These are phyloP conservation scores for Calonectria fujianensis DNA, from an alignment of 2,329 filamentous ascomycete genomes.

Conservation along the genomic window DNA sequence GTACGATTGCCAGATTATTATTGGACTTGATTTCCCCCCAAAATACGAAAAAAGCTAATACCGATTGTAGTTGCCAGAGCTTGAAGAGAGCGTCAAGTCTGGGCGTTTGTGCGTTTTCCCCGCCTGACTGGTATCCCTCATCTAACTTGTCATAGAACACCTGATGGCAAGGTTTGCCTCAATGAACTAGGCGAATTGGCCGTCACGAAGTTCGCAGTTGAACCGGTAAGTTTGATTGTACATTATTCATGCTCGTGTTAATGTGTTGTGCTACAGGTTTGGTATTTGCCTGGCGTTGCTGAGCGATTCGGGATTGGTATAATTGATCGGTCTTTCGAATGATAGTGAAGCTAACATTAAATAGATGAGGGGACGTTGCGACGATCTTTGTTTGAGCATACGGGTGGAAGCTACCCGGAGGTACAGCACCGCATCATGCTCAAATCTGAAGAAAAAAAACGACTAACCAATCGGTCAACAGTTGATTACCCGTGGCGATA, in stretches of 20 bases:
- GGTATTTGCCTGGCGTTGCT: slow-evolving; percentile 91
- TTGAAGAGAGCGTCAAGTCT: slow-evolving; percentile 88
- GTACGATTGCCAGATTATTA: slow-evolving; percentile 53
- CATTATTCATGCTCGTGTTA: slow-evolving; percentile 4
- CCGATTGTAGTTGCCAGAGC: slow-evolving; percentile 81
- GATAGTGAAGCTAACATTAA: slow-evolving; percentile 52
- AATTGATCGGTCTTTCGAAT: slow-evolving; percentile 45
- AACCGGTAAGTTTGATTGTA: slow-evolving; percentile 79
- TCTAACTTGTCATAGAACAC: slow-evolving; percentile 63
- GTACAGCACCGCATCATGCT: slow-evolving; percentile 56
- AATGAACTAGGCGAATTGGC: slow-evolving; percentile 91
- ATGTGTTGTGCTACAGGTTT: slow-evolving; percentile 67
- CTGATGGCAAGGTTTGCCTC: slow-evolving; percentile 92
- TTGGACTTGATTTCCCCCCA: not conserved
- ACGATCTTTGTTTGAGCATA: slow-evolving; percentile 93
- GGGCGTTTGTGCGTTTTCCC: slow-evolving; percentile 77
- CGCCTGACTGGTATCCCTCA: not conserved
- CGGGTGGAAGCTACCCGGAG: slow-evolving; percentile 96
- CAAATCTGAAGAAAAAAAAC: not conserved
- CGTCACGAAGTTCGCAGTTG: slow-evolving; percentile 97
- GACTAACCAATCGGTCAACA: slow-evolving; percentile 56
- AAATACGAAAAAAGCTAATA: slow-evolving; percentile 32
- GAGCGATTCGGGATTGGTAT: slow-evolving; percentile 92
- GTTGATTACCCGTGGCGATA: slow-evolving; percentile 93
- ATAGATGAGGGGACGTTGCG: slow-evolving; percentile 89